Evolutionary conservation across 306 rosid genomes (phyloP).

Genomic region (Mimosa bimucronata): DNA sequence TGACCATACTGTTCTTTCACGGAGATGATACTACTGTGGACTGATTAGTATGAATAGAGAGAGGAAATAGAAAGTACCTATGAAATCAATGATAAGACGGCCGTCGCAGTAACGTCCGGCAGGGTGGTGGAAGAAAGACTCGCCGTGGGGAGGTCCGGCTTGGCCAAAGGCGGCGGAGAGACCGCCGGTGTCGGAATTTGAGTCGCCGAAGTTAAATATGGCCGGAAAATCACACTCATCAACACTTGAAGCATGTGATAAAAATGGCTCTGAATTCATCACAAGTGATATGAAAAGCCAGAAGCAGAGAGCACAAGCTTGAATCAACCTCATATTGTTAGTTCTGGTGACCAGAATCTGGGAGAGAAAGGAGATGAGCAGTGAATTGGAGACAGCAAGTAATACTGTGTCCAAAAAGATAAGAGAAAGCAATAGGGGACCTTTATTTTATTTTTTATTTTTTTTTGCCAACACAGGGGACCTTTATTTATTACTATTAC

Average conservation of each 20-base stretch:
- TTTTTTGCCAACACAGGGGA: too few relatives aligned
- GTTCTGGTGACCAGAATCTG: not conserved
- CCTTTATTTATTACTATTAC: too few relatives aligned
- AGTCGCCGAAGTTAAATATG: constrained; percentile 87
- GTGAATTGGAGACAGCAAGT: not conserved
- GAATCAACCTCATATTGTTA: constrained; percentile 20
- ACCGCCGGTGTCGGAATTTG: constrained; percentile 95
- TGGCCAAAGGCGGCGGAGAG: constrained; percentile 92
- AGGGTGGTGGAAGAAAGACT: constrained; percentile 61
- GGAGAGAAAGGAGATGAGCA: not conserved
- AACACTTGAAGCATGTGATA: constrained; percentile 11
- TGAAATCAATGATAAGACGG: constrained; percentile 69
- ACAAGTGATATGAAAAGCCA: constrained; percentile 35
- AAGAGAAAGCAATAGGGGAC: not conserved
- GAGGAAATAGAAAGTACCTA: constrained; percentile 41
- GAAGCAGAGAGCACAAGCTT: constrained; percentile 11
- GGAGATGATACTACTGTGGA: not conserved
- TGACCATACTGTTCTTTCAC: not conserved
- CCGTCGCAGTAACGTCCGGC: constrained; percentile 79
- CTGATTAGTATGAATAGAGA: not conserved
- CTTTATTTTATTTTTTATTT: too few relatives aligned
- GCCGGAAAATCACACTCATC: constrained; percentile 69
- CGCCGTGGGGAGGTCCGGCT: constrained; percentile 61
- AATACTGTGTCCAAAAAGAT: not conserved
- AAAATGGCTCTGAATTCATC: constrained; percentile 30